These are phyloP conservation scores for Vicia sativa DNA, from an alignment of 306 rosid species.

Conservation along the genomic window DNA sequence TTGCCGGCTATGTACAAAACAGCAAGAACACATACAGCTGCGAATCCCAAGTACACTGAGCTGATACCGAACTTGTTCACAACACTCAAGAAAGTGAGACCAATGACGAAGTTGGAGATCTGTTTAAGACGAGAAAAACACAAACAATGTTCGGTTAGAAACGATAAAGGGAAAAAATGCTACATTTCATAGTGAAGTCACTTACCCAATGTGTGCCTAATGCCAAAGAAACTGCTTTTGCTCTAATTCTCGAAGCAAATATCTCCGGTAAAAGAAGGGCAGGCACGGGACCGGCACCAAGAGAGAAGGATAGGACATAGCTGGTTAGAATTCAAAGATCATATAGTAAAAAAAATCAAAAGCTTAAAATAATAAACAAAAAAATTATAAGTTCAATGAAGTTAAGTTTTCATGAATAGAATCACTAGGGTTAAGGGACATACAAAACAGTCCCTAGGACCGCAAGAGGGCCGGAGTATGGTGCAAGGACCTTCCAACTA, in stretches of 20 bases:
- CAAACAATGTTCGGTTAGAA: constrained; percentile 1
- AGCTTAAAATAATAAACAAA: no score
- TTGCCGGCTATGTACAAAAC: constrained; percentile 82
- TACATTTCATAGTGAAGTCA: constrained; percentile 22
- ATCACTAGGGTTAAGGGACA: constrained; percentile 43
- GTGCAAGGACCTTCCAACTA: constrained; percentile 80
- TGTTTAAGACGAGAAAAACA: constrained; percentile 40
- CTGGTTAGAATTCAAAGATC: constrained; percentile 53
- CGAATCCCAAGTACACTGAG: constrained; percentile 81
- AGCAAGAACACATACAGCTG: constrained; percentile 77
- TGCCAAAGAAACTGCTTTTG: constrained; percentile 92
- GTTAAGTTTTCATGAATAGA: background rate
- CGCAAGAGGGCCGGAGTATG: constrained; percentile 81
- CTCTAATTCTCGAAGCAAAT: constrained; percentile 95
- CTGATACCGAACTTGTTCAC: constrained; percentile 94
- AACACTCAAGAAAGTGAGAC: constrained; percentile 92
- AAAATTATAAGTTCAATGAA: background rate
- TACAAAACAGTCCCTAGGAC: constrained; percentile 95
- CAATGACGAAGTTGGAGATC: constrained; percentile 89
- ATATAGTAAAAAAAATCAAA: no score
- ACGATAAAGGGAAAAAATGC: constrained; percentile 1
- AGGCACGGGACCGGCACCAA: constrained; percentile 99
- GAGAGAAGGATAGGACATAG: constrained; percentile 92
- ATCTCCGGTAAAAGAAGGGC: constrained; percentile 98
- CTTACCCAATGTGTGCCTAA: constrained; percentile 99